Evolutionary conservation across 2,329 filamentous ascomycete genomes (phyloP), one percentile per base, ranked within the genome.

Genomic region (Leptographium lundbergii): DNA sequence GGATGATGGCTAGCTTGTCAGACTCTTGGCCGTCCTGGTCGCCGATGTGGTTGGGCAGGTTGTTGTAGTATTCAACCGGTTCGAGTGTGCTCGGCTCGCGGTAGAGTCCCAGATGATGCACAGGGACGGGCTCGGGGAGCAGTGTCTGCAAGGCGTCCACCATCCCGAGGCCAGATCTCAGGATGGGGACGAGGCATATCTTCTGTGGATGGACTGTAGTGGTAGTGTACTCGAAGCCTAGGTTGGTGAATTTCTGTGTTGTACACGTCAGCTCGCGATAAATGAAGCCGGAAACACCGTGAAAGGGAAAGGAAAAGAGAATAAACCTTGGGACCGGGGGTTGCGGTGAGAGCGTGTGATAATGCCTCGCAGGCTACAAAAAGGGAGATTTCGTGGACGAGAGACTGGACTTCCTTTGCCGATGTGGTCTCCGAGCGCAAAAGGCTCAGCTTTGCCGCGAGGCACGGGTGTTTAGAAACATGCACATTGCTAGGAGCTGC

Each of bases 51-150:
- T 89, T 86, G 42, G 91, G 91, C 24, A 96, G 85, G 73, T 96
- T 96, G 78, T 96, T 96, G 81, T 96, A 96, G 81, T 96, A 96
- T 74, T 96, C 91, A 60, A 96, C 91, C 3, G 91, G 90, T 67
- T 90, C 84, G 59, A 96, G 85, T 52, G 89, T 92, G 59, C 84
- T 83, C 61, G 88, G 89, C 71, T 96, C 91, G 69, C 91, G 89
- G 79, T 92, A 97, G 68, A 97, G 86, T 65, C 94, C 92, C 9
- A 97, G 86, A 71, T 97, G 92, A 75, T 97, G 91, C 63, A 96
- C 82, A 7, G 91, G 86, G 36, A 92, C 88, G 17, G 89, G 81
- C 45, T 73, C 70, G 22, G 92, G 91, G 61, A 97, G 89, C 67
- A 97, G 80, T 32, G 85, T 85, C 75, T 92, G 86, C 51, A 96